Evolutionary conservation across 129 eudicot species (phyloP).

Genomic region (Flaveria robusta): DNA sequence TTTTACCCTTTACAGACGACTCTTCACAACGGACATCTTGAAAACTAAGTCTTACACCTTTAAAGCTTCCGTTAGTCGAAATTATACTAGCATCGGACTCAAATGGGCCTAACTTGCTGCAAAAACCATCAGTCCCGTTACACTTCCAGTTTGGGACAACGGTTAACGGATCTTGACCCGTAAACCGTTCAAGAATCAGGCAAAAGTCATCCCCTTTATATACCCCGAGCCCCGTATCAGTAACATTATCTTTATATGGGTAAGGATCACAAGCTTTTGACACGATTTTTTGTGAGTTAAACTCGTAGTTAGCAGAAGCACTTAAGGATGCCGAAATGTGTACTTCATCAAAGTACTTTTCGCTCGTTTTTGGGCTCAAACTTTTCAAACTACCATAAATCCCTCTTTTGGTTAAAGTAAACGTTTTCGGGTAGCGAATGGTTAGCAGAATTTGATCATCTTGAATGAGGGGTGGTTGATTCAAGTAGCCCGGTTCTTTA

Average conservation of each 20-base stretch:
- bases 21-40: constrained; percentile 78
- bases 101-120: constrained; percentile 86
- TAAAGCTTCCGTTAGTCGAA: constrained; percentile 76
- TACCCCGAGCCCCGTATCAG: constrained; percentile 41
- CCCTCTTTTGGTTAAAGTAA: constrained; percentile 52
- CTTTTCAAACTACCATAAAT: constrained; percentile 71
- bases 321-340: constrained; percentile 59
- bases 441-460: constrained; percentile 79
- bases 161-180: constrained; percentile 58
- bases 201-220: constrained; percentile 85
- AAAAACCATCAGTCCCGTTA: constrained; percentile 62
- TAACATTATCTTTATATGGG: constrained; percentile 56
- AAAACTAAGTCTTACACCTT: constrained; percentile 58
- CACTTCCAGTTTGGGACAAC: constrained; percentile 92
- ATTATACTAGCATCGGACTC: constrained; percentile 45
- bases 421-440: constrained; percentile 64
- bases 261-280: constrained; percentile 86
- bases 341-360: constrained; percentile 84
- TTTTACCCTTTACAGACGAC: constrained; percentile 26
- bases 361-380: constrained; percentile 56
- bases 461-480: constrained; percentile 74
- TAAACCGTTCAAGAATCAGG: constrained; percentile 56
- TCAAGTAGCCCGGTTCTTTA: constrained; percentile 62
- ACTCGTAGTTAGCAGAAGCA: constrained; percentile 57
- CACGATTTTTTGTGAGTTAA: constrained; percentile 53